Evolutionary conservation across 345 rosid genomes (phyloP), one percentile per base, ranked within the genome.

Genomic region (Mercurialis annua): DNA sequence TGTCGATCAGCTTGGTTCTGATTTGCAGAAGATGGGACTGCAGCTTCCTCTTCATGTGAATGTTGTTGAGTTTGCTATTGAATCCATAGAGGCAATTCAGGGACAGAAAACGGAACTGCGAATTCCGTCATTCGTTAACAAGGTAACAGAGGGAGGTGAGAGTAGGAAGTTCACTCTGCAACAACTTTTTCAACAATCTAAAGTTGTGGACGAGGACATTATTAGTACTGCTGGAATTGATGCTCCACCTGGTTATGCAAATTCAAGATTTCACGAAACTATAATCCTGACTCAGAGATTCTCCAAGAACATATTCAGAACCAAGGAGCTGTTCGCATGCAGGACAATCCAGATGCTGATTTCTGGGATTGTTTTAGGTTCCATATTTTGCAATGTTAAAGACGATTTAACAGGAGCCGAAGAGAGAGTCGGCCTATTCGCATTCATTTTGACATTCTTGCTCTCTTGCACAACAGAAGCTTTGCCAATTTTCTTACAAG

Each of bases 401-500:
- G 90, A 86, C 20, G 85, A 86, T 77, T 46, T 90, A 3, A 20
- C 57, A 0, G 96, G 97, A 43, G 88, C 98, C 0, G 71, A 82
- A 27, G 96, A 89, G 77, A 81, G 85, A 58, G 97, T 94, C n/a
- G 99, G 99, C 14, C 77, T 94, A 31, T 94, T 91, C 62, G 99
- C 99, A 0, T 94, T 94, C 71, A 83, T 86, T 74, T 68, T 94
- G 65, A 94, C 97, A 11, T 91, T 91, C 78, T 72, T 91, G 85
- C 78, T 94, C 9, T 86, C 99, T 34, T 81, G 84, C 79, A 84
- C 96, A 60, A 86, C 88, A 54, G 97, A 94, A 80, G 97, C 95
- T 42, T 85, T 94, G 15, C 99, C 99, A 4, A 79, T 91, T 29
- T 94, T 91, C 70, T 71, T 91, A 50, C 96, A 89, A 82, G 99